Base-by-base conservation (phyloP, 2,329 filamentous ascomycete species). In the Raffaelea ambrosiae region DNA sequence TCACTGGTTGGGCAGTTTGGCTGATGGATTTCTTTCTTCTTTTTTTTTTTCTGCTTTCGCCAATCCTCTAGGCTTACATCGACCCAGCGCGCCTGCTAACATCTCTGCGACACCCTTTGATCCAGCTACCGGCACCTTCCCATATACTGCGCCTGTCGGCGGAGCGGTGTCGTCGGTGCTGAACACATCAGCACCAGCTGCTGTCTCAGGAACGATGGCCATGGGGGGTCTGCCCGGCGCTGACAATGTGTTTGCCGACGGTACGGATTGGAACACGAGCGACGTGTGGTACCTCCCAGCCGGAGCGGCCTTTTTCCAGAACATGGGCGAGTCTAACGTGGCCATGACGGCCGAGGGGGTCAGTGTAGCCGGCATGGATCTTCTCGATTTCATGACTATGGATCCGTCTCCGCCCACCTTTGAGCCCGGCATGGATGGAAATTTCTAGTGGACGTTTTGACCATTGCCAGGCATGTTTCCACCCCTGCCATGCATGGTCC, bases 251-350 rank as follows among this genome's bases (percentile, higher is more conserved):
- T 76, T 77, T 45, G 59, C 61, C 21, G 68, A 76, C 45, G 59
- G 57, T 8, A 57, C 59, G 2, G 76, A 79, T 45, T 81, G 77
- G 77, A 67, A 67, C 48, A 72, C 69, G 50, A 74, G 72, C 56
- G 78, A 82, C 57, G 79, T 84, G 75, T 84, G 80, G 80, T 84
- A 83, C 57, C 67, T 84, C 1, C 79, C 80, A 0, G 70, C 80
- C 0, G 80, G 80, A 0, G 70, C 79, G 2, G 79, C 78, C 4
- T 79, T 84, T 49, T 83, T 81, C 62, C 78, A 83, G 57, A 83
- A 81, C 58, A 71, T 82, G 57, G 76, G 76, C 51, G 78, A 79
- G 52, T 71, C 72, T 31, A 71, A 71, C 7, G 78, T 83, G 10
- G 78, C 78, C 40, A 83, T 83, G 76, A 83, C 79, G 3, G 77